These are phyloP conservation scores for Penicillium turbatum DNA, from an alignment of 495 filamentous ascomycete genomes.

Conservation along the genomic window DNA sequence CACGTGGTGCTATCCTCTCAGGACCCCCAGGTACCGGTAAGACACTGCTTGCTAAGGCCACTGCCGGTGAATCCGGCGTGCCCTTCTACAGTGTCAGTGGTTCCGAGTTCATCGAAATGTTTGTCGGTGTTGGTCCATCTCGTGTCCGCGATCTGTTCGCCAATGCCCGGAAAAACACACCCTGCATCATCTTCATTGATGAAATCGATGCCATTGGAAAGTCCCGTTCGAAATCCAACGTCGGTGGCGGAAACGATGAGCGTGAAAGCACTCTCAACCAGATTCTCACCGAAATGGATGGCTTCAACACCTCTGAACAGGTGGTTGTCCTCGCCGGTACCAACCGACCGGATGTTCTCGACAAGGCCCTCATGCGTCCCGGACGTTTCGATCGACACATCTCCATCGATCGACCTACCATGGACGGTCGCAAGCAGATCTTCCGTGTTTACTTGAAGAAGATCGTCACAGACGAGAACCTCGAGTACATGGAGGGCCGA, in stretches of 20 bases:
- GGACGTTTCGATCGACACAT: conserved; percentile 97
- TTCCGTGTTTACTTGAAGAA: conserved; percentile 90
- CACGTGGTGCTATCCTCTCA: conserved; percentile 91
- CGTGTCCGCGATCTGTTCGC: conserved; percentile 93
- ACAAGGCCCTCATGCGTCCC: conserved; percentile 92
- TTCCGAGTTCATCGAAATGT: conserved; percentile 99
- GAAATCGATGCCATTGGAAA: conserved; percentile 98
- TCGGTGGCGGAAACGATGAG: conserved; percentile 91
- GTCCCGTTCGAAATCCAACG: conserved; percentile 69
- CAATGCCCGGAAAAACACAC: conserved; percentile 90
- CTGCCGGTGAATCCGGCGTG: conserved; percentile 93
- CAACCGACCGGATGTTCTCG: conserved; percentile 88
- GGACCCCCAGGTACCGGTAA: conserved; percentile 98
- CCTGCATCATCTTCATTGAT: conserved; percentile 99
- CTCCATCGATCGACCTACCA: conserved; percentile 85
- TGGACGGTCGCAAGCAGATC: conserved; percentile 95
- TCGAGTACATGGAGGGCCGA: conserved; percentile 79
- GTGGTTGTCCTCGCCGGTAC: conserved; percentile 98
- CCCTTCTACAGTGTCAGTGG: conserved; percentile 98
- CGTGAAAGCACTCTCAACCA: conserved; percentile 95
- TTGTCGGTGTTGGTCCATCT: conserved; percentile 95
- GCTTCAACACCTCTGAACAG: conserved; percentile 96
- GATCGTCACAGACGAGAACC: conserved; percentile 84
- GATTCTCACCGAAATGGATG: conserved; percentile 98
- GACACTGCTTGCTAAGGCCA: conserved; percentile 94